Evolutionary conservation across 352 stramenopile species (phyloP).

Genomic region (Plasmopara viticola): DNA sequence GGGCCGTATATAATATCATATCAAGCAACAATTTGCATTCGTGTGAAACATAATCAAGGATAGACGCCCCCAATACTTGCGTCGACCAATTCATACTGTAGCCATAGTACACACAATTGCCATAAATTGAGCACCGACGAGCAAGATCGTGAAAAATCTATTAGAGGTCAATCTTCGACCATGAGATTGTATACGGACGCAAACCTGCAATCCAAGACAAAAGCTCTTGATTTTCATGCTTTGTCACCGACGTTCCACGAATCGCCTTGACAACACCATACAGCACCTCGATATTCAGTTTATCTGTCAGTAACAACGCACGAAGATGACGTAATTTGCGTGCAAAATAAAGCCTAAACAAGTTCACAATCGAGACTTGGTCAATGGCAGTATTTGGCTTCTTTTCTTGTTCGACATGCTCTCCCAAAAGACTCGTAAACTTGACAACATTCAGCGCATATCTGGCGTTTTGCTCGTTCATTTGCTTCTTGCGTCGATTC

Average conservation of each 20-base stretch:
- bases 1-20: conserved; percentile 3
- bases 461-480: too few species aligned
- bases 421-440: background rate
- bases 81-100: conserved; percentile 27
- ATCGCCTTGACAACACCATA: conserved; percentile 4
- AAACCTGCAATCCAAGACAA: conserved; percentile 16
- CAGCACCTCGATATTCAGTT: background rate
- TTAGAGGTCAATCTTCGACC: too few species aligned
- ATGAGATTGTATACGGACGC: conserved; percentile 22
- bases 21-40: conserved; percentile 6
- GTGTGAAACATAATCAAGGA: conserved; percentile 21
- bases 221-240: conserved; percentile 6
- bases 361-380: conserved; percentile 16
- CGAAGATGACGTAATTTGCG: conserved; percentile 17
- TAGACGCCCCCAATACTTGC: conserved; percentile 17
- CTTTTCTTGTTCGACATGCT: background rate
- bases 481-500: too few species aligned
- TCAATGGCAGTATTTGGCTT: background rate
- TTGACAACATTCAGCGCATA: conserved; percentile 4
- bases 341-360: conserved; percentile 20
- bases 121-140: conserved; percentile 21
- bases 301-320: background rate
- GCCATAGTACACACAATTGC: conserved; percentile 20
- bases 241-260: background rate
- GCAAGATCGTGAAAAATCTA: conserved; percentile 26